These are phyloP conservation scores for Acanthamoeba royreba DNA, from an alignment of 208 protist species.

Conservation along the genomic window DNA sequence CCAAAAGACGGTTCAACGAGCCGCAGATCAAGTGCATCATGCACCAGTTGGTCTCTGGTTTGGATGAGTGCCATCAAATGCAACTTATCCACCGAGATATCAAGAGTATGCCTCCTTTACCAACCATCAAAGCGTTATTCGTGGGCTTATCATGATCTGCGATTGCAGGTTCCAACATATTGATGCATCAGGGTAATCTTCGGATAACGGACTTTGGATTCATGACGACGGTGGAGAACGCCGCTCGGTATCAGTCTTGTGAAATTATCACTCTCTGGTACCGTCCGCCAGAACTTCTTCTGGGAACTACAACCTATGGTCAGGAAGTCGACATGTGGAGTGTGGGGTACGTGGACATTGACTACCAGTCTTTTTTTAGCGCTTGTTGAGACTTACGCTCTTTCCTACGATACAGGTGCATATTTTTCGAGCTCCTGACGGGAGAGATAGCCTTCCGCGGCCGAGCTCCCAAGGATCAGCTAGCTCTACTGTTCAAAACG, in stretches of 20 bases:
- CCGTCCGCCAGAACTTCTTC: conserved; percentile 82
- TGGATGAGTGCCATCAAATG: conserved; percentile 74
- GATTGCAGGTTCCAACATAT: neutral
- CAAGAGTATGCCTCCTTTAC: conserved; percentile 66
- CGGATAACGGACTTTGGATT: conserved; percentile 85
- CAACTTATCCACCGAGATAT: conserved; percentile 83
- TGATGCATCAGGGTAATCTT: conserved; percentile 72
- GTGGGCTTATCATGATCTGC: neutral
- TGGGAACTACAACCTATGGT: conserved; percentile 74
- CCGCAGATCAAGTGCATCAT: conserved; percentile 82
- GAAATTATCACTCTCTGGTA: conserved; percentile 86
- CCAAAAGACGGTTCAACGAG: conserved; percentile 53
- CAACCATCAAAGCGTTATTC: neutral
- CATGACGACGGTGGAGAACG: conserved; percentile 59
- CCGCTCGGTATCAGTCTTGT: conserved; percentile 60
- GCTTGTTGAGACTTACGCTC: neutral
- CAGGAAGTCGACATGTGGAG: conserved; percentile 82
- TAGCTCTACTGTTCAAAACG: conserved; percentile 72
- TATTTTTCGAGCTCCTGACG: conserved; percentile 56
- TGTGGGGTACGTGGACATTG: conserved; percentile 64
- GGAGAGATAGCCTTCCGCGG: conserved; percentile 61
- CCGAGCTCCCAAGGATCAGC: conserved; percentile 67
- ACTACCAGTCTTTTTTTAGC: neutral
- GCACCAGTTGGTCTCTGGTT: conserved; percentile 75
- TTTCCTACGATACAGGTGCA: neutral